phyloP scores from a whole-genome alignment of 2,329 filamentous ascomycete species.

The Apiospora arundinis region DNA sequence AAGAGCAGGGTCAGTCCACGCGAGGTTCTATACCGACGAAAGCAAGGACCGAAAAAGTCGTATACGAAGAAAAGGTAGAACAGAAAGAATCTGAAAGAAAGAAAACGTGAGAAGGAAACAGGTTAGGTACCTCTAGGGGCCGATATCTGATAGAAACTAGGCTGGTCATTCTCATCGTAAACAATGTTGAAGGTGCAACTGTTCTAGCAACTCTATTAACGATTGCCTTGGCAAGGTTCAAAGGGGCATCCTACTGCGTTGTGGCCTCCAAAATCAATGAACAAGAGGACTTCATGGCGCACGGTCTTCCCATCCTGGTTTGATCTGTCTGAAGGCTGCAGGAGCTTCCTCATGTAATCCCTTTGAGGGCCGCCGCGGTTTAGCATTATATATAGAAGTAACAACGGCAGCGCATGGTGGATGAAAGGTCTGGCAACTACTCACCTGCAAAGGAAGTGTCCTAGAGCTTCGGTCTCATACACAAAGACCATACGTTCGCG shows the following conservation, averaged over 20 bases:
- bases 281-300: slow-evolving; percentile 24
- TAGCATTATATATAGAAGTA: neutral
- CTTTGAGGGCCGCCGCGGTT: neutral
- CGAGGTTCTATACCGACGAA: neutral
- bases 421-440: neutral
- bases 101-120: too few species aligned
- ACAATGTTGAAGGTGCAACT: slow-evolving; percentile 27
- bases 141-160: slow-evolving; percentile 25
- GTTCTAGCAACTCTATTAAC: slow-evolving; percentile 16
- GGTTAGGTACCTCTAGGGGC: slow-evolving; percentile 22
- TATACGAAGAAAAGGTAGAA: too few species aligned
- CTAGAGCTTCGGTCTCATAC: slow-evolving; percentile 27
- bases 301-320: neutral
- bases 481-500: slow-evolving; percentile 22
- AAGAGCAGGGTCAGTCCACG: neutral
- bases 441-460: slow-evolving; percentile 24
- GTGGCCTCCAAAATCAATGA: slow-evolving; percentile 29
- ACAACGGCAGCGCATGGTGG: neutral
- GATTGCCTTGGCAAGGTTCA: neutral
- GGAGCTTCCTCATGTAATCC: neutral
- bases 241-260: slow-evolving; percentile 24
- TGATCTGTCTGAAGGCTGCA: neutral
- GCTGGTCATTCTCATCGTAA: slow-evolving; percentile 18
- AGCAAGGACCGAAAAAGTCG: too few species aligned
- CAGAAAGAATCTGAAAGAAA: neutral